Conservation (phyloP, 2,329 filamentous ascomycete genomes). For the Chaetomium olivaceum region DNA sequence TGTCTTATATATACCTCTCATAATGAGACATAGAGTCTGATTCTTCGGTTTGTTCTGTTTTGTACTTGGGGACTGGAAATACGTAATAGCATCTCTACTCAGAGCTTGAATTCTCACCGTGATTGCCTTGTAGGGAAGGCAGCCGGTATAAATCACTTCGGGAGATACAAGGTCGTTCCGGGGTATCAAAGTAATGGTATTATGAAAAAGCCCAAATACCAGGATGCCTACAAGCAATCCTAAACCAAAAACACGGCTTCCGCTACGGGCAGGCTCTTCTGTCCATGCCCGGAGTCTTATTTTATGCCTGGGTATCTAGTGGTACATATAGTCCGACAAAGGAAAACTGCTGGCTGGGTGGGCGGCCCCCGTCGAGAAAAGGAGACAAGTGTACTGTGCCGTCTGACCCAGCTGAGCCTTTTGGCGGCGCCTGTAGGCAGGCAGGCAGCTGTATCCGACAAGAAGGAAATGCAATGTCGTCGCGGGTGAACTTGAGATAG, state of each 20-base stretch:
- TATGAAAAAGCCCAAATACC: background rate
- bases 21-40: conserved; percentile 16
- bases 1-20: conserved; percentile 11
- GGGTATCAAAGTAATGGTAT: conserved; percentile 12
- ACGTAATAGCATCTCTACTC: background rate
- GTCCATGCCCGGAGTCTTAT: background rate
- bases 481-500: background rate
- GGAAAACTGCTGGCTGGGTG: conserved; percentile 11
- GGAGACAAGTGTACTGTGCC: background rate
- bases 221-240: background rate
- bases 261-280: conserved; percentile 3
- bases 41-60: background rate
- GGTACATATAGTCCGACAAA: conserved; percentile 23
- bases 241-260: conserved; percentile 5
- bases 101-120: background rate
- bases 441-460: background rate
- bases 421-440: background rate
- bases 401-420: background rate
- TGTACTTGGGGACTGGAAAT: background rate
- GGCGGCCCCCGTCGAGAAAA: background rate
- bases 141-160: background rate
- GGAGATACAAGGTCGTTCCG: background rate
- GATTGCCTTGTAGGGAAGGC: background rate
- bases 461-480: background rate
- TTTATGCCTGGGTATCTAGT: conserved; percentile 32